Evolutionary conservation across 2,329 filamentous ascomycete species (phyloP).

Genomic region (Fusarium napiforme): DNA sequence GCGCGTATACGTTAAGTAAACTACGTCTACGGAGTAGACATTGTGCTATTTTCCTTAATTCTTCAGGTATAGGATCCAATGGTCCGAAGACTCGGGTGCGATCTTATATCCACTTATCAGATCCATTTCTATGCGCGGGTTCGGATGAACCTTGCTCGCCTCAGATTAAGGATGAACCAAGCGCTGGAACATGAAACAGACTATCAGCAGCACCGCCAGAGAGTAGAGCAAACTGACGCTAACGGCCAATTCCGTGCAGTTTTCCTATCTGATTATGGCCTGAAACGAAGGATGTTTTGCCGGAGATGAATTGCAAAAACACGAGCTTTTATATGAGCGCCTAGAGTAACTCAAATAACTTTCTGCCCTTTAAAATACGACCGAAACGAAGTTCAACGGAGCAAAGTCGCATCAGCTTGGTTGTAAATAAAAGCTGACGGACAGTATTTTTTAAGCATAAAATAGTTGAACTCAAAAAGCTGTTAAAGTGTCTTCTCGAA

Average conservation of each 20-base stretch:
- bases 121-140: not conserved
- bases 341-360: too few relatives aligned
- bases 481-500: accelerated
- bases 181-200: not conserved
- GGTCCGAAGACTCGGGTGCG: accelerated
- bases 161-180: conserved; percentile 11
- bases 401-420: accelerated
- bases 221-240: not conserved
- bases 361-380: accelerated
- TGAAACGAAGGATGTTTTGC: not conserved
- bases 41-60: not conserved
- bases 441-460: not conserved
- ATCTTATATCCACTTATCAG: not conserved
- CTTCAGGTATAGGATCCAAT: not conserved
- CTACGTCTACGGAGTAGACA: too few relatives aligned
- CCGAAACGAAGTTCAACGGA: not conserved
- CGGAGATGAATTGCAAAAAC: not conserved
- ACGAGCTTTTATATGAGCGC: not conserved
- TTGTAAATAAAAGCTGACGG: accelerated
- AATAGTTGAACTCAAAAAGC: not conserved
- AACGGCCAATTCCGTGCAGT: not conserved
- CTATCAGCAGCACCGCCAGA: not conserved
- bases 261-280: not conserved
- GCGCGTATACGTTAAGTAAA: not conserved
- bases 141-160: not conserved